Evolutionary conservation across 164 flowering plant genomes (phyloP).

Genomic region (Protea cynaroides): DNA sequence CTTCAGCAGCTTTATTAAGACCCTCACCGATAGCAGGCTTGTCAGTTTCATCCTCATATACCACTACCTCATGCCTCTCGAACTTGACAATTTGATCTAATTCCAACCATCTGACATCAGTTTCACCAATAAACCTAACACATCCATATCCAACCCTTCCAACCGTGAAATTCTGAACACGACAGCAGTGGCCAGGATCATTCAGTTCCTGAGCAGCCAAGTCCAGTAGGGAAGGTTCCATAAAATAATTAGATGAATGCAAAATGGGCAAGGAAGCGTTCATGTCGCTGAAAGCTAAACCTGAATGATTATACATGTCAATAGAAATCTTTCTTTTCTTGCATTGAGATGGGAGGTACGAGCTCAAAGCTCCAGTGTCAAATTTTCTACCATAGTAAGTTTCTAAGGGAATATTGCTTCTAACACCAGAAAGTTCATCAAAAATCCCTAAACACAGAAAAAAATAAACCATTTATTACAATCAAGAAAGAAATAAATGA

Average conservation of each 20-base stretch:
- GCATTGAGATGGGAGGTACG: constrained; percentile 6
- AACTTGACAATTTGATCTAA: constrained; percentile 69
- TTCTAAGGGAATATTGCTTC: constrained; percentile 5
- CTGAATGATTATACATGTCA: background rate
- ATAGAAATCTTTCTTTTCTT: constrained; percentile 20
- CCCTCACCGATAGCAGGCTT: constrained; percentile 86
- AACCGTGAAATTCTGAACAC: constrained; percentile 64
- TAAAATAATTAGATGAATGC: constrained; percentile 53
- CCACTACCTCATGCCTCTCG: constrained; percentile 55
- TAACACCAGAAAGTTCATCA: constrained; percentile 6
- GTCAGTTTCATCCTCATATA: constrained; percentile 66
- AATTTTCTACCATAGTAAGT: constrained; percentile 7
- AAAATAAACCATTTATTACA: background rate
- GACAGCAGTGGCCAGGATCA: constrained; percentile 55
- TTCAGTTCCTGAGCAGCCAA: constrained; percentile 38
- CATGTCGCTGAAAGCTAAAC: background rate
- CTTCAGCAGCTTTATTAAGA: constrained; percentile 88
- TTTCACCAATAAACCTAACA: constrained; percentile 66
- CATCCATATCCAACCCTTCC: constrained; percentile 84
- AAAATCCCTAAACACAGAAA: constrained; percentile 9
- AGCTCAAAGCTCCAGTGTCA: constrained; percentile 3
- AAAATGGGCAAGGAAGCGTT: constrained; percentile 45
- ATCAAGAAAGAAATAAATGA: no score
- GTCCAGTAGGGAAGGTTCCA: constrained; percentile 55
- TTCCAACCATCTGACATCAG: constrained; percentile 79